Evolutionary conservation across 495 filamentous ascomycete species (phyloP).

Genomic region (Aspergillus steynii): DNA sequence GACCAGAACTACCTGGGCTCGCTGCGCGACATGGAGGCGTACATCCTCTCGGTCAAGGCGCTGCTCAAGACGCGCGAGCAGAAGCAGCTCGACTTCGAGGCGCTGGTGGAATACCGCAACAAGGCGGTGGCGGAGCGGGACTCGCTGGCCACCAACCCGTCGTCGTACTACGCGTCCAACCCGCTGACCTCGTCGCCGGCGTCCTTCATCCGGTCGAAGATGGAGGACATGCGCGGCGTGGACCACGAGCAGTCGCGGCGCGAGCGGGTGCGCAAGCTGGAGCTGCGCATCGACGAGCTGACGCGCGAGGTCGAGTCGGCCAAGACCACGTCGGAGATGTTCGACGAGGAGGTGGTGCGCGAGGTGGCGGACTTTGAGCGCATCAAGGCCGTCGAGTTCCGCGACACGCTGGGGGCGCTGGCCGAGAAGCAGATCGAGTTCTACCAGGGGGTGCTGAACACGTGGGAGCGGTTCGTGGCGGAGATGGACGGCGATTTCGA

Average conservation of each 20-base stretch:
- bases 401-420: constrained; percentile 76
- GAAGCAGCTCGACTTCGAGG: constrained; percentile 97
- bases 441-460: constrained; percentile 74
- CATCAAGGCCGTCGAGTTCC: constrained; percentile 93
- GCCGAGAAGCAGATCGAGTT: constrained; percentile 87
- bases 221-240: constrained; percentile 95
- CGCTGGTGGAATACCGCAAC: constrained; percentile 89
- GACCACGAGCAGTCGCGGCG: constrained; percentile 91
- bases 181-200: constrained; percentile 66
- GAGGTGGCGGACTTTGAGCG: constrained; percentile 94
- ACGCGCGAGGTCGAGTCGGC: constrained; percentile 86
- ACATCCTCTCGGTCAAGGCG: constrained; percentile 77
- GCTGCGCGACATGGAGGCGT: constrained; percentile 90
- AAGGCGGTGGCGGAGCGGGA: constrained; percentile 89
- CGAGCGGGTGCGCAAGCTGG: constrained; percentile 83
- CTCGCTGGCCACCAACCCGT: constrained; percentile 64
- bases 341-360: constrained; percentile 90
- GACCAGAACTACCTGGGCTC: constrained; percentile 94
- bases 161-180: constrained; percentile 58
- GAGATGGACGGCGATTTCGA: constrained; percentile 75
- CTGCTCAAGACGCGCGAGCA: constrained; percentile 93
- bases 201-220: constrained; percentile 90
- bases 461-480: constrained; percentile 85
- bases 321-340: constrained; percentile 77
- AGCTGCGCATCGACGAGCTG: constrained; percentile 86